A percentile compares a stretch with the other conserved stretches of the same genome.
phyloP scores from a whole-genome alignment of 2,329 filamentous ascomycete species.

The Clarireedia monteithiana region DNA sequence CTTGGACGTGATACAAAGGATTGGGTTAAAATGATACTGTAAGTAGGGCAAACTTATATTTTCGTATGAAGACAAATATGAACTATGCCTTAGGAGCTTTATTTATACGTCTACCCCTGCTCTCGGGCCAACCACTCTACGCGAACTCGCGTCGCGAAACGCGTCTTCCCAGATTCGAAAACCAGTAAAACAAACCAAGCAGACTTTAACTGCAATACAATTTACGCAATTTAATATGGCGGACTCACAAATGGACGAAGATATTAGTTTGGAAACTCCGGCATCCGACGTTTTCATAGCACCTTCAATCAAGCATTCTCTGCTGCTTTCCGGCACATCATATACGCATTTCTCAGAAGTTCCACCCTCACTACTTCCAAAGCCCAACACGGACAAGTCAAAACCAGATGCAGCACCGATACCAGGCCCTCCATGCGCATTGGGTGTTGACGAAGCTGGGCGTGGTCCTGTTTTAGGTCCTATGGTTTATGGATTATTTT shows the following conservation, averaged over 20 bases:
- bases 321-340: slow-evolving; percentile 56
- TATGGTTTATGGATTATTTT: slow-evolving; percentile 66
- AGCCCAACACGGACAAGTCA: slow-evolving; percentile 13
- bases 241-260: slow-evolving; percentile 27
- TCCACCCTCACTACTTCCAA: slow-evolving; percentile 49
- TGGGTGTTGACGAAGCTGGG: slow-evolving; percentile 91
- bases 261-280: slow-evolving; percentile 30
- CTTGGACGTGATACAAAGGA: no score
- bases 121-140: slow-evolving; percentile 6
- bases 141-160: slow-evolving; percentile 5
- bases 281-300: slow-evolving; percentile 47
- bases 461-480: slow-evolving; percentile 85
- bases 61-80: no score
- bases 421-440: slow-evolving; percentile 54
- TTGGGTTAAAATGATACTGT: no score
- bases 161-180: not conserved
- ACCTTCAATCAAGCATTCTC: slow-evolving; percentile 54
- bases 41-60: not conserved
- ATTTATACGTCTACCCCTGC: not conserved
- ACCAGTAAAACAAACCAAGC: not conserved
- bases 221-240: slow-evolving; percentile 26
- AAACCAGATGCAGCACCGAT: slow-evolving; percentile 19
- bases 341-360: slow-evolving; percentile 67
- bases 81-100: no score
- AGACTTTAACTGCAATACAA: not conserved